Conservation (phyloP, 768 basidiomycete genomes). For the Boletus edulis region DNA sequence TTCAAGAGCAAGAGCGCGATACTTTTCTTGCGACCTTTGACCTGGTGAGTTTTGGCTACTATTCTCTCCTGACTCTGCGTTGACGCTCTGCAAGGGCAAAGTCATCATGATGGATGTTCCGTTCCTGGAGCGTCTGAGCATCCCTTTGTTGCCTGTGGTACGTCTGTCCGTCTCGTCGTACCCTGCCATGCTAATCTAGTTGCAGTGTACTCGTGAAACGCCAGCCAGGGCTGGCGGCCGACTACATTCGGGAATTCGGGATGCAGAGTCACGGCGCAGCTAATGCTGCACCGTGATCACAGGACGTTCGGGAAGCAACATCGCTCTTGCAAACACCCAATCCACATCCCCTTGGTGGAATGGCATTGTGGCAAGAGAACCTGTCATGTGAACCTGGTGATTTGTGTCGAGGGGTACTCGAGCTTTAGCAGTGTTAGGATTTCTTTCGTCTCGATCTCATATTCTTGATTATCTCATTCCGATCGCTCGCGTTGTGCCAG, state of each 20-base stretch:
- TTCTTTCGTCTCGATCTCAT: no score
- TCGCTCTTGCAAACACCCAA: background rate
- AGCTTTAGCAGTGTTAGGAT: no score
- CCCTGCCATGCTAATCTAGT: background rate
- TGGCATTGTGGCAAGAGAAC: no score
- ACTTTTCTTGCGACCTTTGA: background rate
- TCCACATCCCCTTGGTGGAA: no score
- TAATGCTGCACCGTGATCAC: no score
- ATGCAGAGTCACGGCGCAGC: background rate
- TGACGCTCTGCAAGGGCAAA: background rate
- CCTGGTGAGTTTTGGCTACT: no score
- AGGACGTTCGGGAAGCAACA: background rate
- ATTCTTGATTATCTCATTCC: no score
- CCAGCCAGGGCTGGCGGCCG: conserved; percentile 13
- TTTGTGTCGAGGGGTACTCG: no score
- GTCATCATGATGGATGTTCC: background rate
- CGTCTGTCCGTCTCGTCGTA: background rate
- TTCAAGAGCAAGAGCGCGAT: background rate
- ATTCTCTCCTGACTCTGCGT: background rate
- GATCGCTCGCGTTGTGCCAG: no score
- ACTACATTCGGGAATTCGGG: background rate
- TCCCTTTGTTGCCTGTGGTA: background rate
- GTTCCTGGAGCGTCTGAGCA: background rate
- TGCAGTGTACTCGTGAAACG: conserved; percentile 6
- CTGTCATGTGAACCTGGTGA: no score